phyloP scores from a whole-genome alignment of 2,329 filamentous ascomycete species.

The Colletotrichum caudatum region DNA sequence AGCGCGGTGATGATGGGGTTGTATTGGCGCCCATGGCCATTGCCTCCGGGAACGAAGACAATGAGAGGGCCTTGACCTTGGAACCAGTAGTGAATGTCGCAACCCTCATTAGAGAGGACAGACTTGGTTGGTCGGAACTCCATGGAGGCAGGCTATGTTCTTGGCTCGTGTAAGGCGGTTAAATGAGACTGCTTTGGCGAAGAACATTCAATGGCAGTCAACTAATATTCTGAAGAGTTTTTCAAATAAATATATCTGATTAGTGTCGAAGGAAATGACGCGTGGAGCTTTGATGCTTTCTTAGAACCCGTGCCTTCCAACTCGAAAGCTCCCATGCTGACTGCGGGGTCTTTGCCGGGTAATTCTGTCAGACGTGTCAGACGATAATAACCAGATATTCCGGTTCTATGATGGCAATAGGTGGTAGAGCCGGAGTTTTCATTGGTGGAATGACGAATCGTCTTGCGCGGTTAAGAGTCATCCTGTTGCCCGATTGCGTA shows the following conservation, averaged over 20 bases:
- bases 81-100: slow-evolving; percentile 50
- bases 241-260: background rate
- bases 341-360: background rate
- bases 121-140: slow-evolving; percentile 42
- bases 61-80: slow-evolving; percentile 49
- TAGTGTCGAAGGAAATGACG: no score
- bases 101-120: slow-evolving; percentile 48
- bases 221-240: background rate
- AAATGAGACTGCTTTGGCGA: background rate
- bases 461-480: no score
- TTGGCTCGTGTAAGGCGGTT: background rate
- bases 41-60: slow-evolving; percentile 50
- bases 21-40: slow-evolving; percentile 51
- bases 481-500: no score
- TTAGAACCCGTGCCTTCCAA: background rate
- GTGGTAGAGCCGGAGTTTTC: background rate
- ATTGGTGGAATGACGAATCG: background rate
- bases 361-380: background rate
- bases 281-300: fast-evolving
- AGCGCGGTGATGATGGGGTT: slow-evolving; percentile 47
- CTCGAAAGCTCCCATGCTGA: background rate
- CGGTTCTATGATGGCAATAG: no score
- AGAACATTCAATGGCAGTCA: no score
- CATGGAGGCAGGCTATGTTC: slow-evolving; percentile 28
- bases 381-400: no score